Conservation (phyloP, 2,329 filamentous ascomycete species). For the Colletotrichum godetiae region DNA sequence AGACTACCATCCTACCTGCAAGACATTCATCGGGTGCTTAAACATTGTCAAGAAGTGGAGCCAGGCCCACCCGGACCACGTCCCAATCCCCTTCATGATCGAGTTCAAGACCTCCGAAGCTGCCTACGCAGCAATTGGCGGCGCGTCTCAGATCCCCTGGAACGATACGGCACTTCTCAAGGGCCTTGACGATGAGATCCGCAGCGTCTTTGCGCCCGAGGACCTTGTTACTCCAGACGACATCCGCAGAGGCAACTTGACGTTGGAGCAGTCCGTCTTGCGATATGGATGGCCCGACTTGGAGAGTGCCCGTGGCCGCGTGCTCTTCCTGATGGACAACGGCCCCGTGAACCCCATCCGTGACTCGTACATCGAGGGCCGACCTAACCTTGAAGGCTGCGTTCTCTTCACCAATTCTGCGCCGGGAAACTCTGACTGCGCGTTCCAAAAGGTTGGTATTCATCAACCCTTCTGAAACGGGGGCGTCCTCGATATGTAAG, state of each 20-base stretch:
- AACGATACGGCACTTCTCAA: conserved; percentile 52
- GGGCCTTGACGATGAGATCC: conserved; percentile 59
- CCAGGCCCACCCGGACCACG: conserved; percentile 52
- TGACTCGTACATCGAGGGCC: conserved; percentile 49
- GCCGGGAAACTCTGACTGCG: conserved; percentile 56
- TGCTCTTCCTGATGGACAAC: conserved; percentile 65
- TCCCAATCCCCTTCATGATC: conserved; percentile 61
- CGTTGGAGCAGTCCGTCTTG: conserved; percentile 59
- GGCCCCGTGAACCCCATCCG: conserved; percentile 51
- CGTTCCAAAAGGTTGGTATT: conserved; percentile 54
- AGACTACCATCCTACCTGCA: conserved; percentile 57
- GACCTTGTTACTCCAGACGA: conserved; percentile 61
- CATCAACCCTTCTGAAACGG: not conserved
- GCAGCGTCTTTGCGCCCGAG: conserved; percentile 50
- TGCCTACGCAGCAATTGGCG: conserved; percentile 40
- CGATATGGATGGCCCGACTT: conserved; percentile 60
- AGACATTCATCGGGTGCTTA: conserved; percentile 58
- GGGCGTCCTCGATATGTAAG: no score
- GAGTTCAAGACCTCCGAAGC: conserved; percentile 56
- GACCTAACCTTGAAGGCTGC: conserved; percentile 52
- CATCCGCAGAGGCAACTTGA: conserved; percentile 51
- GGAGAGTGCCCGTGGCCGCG: conserved; percentile 53
- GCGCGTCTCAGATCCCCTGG: conserved; percentile 55
- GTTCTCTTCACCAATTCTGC: conserved; percentile 60
- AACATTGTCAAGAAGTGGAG: conserved; percentile 56